phyloP scores from a whole-genome alignment of 768 basidiomycete species.

The Lentinula lateritia region DNA sequence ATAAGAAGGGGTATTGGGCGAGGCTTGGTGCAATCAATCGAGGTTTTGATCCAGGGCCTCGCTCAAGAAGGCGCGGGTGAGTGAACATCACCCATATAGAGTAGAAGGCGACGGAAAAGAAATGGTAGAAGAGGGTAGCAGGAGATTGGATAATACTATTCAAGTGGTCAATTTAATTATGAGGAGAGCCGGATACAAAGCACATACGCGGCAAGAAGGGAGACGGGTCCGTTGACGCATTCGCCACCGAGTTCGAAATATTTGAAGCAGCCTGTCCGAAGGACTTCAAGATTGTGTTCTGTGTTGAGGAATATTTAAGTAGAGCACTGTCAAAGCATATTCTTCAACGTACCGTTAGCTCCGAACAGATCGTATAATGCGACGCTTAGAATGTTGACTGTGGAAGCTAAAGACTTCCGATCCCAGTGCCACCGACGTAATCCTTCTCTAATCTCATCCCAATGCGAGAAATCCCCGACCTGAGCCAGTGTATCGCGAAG shows the following conservation, averaged over 20 bases:
- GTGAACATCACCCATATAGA: constrained; percentile 89
- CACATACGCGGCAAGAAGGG: constrained; percentile 79
- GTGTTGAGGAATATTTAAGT: background rate
- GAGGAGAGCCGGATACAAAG: background rate
- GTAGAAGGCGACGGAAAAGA: constrained; percentile 94
- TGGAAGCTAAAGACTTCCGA: constrained; percentile 77
- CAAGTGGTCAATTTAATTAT: constrained; percentile 3
- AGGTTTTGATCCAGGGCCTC: constrained; percentile 28
- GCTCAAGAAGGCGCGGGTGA: constrained; percentile 26
- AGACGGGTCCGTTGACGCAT: constrained; percentile 83
- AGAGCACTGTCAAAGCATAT: background rate
- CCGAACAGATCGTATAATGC: constrained; percentile 94
- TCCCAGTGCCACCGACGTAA: constrained; percentile 81
- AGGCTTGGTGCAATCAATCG: constrained; percentile 37
- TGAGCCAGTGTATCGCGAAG: constrained; percentile 54
- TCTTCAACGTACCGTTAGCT: constrained; percentile 58
- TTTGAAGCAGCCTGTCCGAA: constrained; percentile 88
- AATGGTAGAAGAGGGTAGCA: constrained; percentile 77
- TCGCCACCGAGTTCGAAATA: constrained; percentile 95
- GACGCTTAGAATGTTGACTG: constrained; percentile 88
- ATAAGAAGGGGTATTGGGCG: constrained; percentile 64
- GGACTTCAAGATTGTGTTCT: constrained; percentile 59
- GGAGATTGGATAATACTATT: constrained; percentile 80
- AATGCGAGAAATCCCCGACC: constrained; percentile 36
- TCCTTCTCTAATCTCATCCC: constrained; percentile 42